Percentiles rank a stretch among this genome's conserved stretches.
phyloP scores from a whole-genome alignment of 2,329 filamentous ascomycete species.

The Fusarium dlaminii region DNA sequence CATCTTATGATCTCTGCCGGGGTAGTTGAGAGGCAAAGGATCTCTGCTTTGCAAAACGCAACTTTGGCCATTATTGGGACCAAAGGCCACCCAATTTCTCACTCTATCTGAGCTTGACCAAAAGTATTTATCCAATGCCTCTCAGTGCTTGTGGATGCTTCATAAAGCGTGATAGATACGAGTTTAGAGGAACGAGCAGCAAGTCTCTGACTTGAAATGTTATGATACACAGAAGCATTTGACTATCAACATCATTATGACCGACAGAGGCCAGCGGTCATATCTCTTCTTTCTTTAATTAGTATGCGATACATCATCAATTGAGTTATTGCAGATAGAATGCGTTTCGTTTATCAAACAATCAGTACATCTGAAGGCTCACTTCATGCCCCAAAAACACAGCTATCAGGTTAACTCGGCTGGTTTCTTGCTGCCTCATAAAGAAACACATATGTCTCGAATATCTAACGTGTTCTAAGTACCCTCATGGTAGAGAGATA shows the following conservation, averaged over 20 bases:
- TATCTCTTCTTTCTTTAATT: neutral
- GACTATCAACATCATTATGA: neutral
- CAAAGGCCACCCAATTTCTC: neutral
- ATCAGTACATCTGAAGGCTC: neutral
- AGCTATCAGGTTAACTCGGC: neutral
- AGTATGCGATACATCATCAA: neutral
- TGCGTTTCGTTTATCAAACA: neutral
- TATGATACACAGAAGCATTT: neutral
- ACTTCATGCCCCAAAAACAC: no score
- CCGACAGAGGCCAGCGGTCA: neutral
- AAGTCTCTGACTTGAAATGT: neutral
- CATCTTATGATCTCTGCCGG: neutral
- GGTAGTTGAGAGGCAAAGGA: no score
- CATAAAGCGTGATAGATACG: neutral
- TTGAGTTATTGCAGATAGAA: neutral
- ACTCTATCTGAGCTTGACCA: neutral
- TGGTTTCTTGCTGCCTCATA: neutral
- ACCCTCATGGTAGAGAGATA: neutral
- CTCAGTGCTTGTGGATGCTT: neutral
- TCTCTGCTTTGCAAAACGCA: neutral
- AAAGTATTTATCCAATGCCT: neutral
- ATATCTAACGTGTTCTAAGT: neutral
- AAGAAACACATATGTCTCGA: neutral
- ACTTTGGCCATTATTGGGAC: neutral
- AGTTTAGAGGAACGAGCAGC: neutral